A percentile compares a stretch with the other conserved stretches of the same genome.
Conservation (phyloP, 495 filamentous ascomycete genomes). For the Oleoguttula mirabilis region DNA sequence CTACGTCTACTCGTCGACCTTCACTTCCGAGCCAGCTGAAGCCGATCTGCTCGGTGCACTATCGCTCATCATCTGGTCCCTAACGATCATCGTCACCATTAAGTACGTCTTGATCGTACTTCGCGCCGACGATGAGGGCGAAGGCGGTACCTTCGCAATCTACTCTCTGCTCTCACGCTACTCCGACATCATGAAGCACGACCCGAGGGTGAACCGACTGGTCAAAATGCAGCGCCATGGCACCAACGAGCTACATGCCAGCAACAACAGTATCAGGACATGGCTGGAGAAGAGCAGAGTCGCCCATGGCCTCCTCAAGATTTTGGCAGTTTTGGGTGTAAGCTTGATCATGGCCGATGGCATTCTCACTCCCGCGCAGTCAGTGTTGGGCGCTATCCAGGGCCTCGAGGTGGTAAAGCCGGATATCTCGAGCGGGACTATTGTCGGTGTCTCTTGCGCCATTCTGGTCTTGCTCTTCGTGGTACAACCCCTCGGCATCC, state of each 20-base stretch:
- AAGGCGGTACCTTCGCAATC: conserved; percentile 19
- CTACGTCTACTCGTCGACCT: conserved; percentile 63
- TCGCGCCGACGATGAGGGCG: conserved; percentile 28
- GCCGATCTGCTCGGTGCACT: conserved; percentile 16
- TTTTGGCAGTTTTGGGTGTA: conserved; percentile 58
- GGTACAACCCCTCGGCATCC: conserved; percentile 54
- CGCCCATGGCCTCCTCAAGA: conserved; percentile 44
- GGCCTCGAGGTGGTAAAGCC: conserved; percentile 36
- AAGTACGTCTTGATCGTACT: conserved; percentile 30
- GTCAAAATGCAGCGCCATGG: conserved; percentile 46
- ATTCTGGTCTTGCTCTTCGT: conserved; percentile 52
- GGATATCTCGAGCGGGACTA: conserved; percentile 37
- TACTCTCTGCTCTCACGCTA: conserved; percentile 23
- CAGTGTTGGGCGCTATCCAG: conserved; percentile 60
- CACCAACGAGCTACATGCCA: conserved; percentile 40
- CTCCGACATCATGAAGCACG: conserved; percentile 21
- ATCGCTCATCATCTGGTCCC: conserved; percentile 16
- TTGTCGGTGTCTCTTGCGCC: conserved; percentile 52
- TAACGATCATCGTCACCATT: conserved; percentile 17
- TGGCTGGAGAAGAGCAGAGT: conserved; percentile 46
- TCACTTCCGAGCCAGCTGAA: conserved; percentile 37
- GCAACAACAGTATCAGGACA: conserved; percentile 42
- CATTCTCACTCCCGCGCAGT: conserved; percentile 58
- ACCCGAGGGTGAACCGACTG: conserved; percentile 20
- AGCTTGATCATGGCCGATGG: conserved; percentile 60